Evolutionary conservation across 1,139 yeast genomes (phyloP).

Genomic region (Pichia terricola): DNA sequence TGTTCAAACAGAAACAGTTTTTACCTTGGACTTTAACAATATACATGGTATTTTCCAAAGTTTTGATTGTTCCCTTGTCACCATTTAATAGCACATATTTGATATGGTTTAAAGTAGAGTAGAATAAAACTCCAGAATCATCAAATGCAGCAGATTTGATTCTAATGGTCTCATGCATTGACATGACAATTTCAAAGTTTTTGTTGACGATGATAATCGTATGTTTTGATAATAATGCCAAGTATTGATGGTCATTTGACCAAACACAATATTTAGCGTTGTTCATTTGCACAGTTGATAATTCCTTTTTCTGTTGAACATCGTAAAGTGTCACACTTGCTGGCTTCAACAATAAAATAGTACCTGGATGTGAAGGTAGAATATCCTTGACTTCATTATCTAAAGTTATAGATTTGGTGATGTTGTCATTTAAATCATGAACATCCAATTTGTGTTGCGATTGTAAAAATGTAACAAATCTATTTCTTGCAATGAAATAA

Average conservation of each 20-base stretch:
- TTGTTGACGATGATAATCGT: constrained; percentile 81
- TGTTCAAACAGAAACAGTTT: constrained; percentile 69
- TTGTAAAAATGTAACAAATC: constrained; percentile 77
- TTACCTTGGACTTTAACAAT: constrained; percentile 64
- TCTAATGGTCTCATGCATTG: constrained; percentile 93
- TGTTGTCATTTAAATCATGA: constrained; percentile 70
- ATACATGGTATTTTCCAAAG: constrained; percentile 85
- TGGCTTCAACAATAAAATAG: constrained; percentile 64
- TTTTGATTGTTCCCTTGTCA: constrained; percentile 88
- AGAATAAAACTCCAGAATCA: constrained; percentile 81
- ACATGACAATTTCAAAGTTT: constrained; percentile 67
- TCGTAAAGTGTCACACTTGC: constrained; percentile 75
- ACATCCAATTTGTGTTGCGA: constrained; percentile 61
- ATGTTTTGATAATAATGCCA: constrained; percentile 88
- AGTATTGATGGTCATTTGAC: constrained; percentile 81
- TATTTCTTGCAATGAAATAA: constrained; percentile 82
- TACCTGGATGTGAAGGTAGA: constrained; percentile 73
- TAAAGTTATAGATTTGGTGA: constrained; percentile 72
- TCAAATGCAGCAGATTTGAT: constrained; percentile 99
- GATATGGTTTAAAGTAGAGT: constrained; percentile 91
- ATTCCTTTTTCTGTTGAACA: constrained; percentile 81
- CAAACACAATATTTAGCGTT: constrained; percentile 83
- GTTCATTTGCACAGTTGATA: constrained; percentile 63
- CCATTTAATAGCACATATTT: constrained; percentile 91
- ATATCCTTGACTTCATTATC: constrained; percentile 70